Evolutionary conservation across 2,329 filamentous ascomycete species (phyloP).

Genomic region (Pseudopyrenochaeta lycopersici): DNA sequence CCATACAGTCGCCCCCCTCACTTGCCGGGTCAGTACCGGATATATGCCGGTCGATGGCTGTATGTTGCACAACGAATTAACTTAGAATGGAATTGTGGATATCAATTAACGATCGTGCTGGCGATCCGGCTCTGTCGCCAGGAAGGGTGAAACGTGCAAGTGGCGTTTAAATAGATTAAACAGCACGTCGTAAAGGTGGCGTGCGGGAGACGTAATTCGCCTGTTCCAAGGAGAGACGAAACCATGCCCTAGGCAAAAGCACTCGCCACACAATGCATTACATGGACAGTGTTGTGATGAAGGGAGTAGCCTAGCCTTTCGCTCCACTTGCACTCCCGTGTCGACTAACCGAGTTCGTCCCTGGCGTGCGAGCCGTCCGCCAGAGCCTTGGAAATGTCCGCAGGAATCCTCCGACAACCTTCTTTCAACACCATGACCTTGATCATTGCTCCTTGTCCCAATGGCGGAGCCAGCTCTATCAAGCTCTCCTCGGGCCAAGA

Average conservation of each 20-base stretch:
- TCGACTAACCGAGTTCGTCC: conserved; percentile 6
- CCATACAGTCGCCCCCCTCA: neutral
- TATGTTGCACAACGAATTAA: conserved; percentile 7
- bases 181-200: conserved; percentile 12
- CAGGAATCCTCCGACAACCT: conserved; percentile 19
- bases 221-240: conserved; percentile 13
- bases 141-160: conserved; percentile 19
- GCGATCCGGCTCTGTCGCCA: conserved; percentile 9
- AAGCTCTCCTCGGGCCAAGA: neutral
- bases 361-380: conserved; percentile 6
- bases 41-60: conserved; percentile 1
- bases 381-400: conserved; percentile 1
- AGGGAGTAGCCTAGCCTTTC: neutral
- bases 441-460: neutral
- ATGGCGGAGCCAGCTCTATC: conserved; percentile 3
- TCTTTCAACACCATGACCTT: conserved; percentile 22
- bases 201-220: conserved; percentile 11
- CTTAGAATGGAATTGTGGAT: neutral
- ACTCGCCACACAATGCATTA: neutral
- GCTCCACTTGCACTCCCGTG: conserved; percentile 11
- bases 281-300: conserved; percentile 1
- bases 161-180: conserved; percentile 28
- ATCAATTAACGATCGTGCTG: conserved; percentile 6
- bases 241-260: neutral
- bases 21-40: neutral